Evolutionary conservation across 2,329 filamentous ascomycete species (phyloP).

Genomic region (Hypoxylon sp.): DNA sequence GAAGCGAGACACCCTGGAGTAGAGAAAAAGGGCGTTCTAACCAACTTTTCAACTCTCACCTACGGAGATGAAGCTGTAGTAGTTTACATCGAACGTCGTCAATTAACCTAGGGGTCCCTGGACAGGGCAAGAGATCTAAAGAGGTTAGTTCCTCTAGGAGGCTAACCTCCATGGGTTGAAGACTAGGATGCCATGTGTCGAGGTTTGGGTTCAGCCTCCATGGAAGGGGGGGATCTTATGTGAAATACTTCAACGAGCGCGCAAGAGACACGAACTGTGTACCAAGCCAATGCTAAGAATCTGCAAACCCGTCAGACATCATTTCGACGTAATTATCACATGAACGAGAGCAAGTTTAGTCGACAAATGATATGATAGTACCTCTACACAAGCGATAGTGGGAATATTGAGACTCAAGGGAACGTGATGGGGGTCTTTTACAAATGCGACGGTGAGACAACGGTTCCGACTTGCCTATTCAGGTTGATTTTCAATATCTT

Average conservation of each 20-base stretch:
- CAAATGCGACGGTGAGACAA: conserved; percentile 42
- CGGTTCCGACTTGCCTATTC: conserved; percentile 48
- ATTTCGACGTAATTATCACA: conserved; percentile 10
- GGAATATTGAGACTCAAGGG: conserved; percentile 12
- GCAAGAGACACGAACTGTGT: neutral
- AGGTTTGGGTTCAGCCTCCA: conserved; percentile 43
- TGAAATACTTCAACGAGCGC: conserved; percentile 21
- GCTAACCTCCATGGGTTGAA: conserved; percentile 28
- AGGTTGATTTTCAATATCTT: conserved; percentile 44
- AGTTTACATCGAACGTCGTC: conserved; percentile 37
- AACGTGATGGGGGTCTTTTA: conserved; percentile 26
- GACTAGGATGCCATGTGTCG: conserved; percentile 40
- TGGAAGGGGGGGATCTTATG: conserved; percentile 8
- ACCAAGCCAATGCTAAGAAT: conserved; percentile 5
- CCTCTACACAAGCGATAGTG: conserved; percentile 13
- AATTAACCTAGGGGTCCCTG: conserved; percentile 35
- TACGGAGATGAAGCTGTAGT: conserved; percentile 32
- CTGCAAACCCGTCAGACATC: conserved; percentile 22
- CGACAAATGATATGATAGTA: conserved; percentile 9
- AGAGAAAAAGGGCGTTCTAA: conserved; percentile 14
- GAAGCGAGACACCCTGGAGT: conserved; percentile 18
- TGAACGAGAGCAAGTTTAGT: conserved; percentile 18
- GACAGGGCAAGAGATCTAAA: conserved; percentile 33
- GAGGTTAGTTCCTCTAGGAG: conserved; percentile 29
- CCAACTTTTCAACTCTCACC: conserved; percentile 21